Base-by-base conservation (phyloP, 345 rosid genomes). In the Salix exigua region DNA sequence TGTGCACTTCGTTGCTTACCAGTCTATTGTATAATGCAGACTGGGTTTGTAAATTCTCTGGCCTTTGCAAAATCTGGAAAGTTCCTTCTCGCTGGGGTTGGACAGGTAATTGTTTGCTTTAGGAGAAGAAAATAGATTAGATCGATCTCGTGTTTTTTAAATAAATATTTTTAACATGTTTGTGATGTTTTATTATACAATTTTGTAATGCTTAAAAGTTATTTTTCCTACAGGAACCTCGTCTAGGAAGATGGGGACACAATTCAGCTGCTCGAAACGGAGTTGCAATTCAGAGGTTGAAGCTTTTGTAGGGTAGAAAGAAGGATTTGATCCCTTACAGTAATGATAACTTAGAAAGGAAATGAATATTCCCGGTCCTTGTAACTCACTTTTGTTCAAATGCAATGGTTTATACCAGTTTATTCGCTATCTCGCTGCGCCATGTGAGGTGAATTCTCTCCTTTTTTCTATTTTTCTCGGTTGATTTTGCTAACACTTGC, bases 161-260 rank as follows among this genome's bases (percentile, higher is more conserved):
- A 14, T 46, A 46, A 46, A 46, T 58, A 9, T n/a, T 9, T 58
- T n/a, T 58, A 58, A 12, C 21, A 33, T 74, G 31, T 55, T 37
- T 75, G 6, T 28, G 62, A 74, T 65, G 28, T 19, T 13, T n/a
- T 13, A 37, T 60, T 55, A 40, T 7, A 30, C 37, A 26, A 7
- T n/a, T 17, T 48, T 35, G 17, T 33, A 46, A 70, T 4, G 68
- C 40, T 68, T 74, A 26, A 50, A 35, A 74, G 7, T 70, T 76
- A 70, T 73, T 10, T 13, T 6, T 75, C 65, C 68, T 44, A 68
- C 87, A 94, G 99, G 99, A 96, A 81, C 94, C 97, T 2, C 91
- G 97, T 21, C 88, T 96, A 10, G 99, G 99, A 82, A 87, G 98
- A 83, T 96, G 98, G 98, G 97, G 94, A 13, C 81, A 76, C 38